Percentiles rank a stretch among this genome's conserved stretches.
phyloP scores from a whole-genome alignment of 2,329 filamentous ascomycete species.

The Beauveria scarabaeidicola region DNA sequence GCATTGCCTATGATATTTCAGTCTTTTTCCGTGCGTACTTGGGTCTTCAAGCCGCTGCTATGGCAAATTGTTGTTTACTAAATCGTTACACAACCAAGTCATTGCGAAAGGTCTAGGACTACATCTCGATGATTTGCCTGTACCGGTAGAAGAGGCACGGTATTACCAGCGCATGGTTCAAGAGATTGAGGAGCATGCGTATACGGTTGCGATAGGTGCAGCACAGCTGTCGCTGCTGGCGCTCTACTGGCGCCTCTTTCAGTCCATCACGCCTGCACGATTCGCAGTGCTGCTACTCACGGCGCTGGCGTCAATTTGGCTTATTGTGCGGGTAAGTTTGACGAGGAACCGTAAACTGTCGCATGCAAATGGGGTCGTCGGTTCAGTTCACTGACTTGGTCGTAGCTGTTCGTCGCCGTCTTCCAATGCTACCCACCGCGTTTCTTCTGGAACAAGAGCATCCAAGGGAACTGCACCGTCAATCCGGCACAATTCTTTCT shows the following conservation, averaged over 20 bases:
- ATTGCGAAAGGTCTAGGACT: constrained; percentile 10
- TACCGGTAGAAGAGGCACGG: constrained; percentile 5
- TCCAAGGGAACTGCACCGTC: constrained; percentile 5
- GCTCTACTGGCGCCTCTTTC: constrained; percentile 13
- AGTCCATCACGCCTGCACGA: not conserved
- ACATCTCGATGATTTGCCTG: constrained; percentile 10
- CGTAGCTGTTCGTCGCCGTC: constrained; percentile 3
- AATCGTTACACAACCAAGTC: not conserved
- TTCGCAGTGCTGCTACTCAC: constrained; percentile 3
- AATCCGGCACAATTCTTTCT: constrained; percentile 11
- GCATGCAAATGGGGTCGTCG: no score
- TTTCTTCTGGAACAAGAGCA: constrained; percentile 10
- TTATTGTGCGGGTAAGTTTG: constrained; percentile 1
- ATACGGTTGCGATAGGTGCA: constrained; percentile 12
- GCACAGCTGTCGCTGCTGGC: constrained; percentile 12
- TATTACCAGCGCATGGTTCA: constrained; percentile 13
- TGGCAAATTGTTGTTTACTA: not conserved
- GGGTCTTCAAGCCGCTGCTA: not conserved
- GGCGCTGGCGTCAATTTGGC: constrained; percentile 5
- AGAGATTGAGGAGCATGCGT: constrained; percentile 13
- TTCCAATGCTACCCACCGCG: constrained; percentile 10
- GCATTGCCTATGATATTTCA: constrained; percentile 5
- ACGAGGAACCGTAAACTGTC: not conserved
- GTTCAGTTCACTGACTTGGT: not conserved
- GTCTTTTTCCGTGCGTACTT: constrained; percentile 6